Evolutionary conservation across 1,284 basidiomycete genomes (phyloP), one percentile per base, ranked within the genome.

Genomic region (Marasmius fiardii): DNA sequence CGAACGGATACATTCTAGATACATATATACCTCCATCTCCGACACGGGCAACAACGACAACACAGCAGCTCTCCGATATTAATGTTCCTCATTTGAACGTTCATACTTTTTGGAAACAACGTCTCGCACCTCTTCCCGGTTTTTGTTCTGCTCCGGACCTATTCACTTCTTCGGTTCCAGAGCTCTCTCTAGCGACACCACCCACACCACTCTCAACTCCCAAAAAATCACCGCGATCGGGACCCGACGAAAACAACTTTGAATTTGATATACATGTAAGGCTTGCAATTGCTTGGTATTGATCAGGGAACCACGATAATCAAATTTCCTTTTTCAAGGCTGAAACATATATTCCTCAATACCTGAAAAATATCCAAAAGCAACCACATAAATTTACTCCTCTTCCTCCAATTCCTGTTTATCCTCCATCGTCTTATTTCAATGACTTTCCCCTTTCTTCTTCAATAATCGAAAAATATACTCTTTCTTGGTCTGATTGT

Each of bases 291-390:
- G 34, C n/a, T 16, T 31, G 37, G 37, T 20, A 34, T 56, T 44
- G 57, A n/a, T n/a, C n/a, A n/a, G n/a, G 43, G 10, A 14, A 24
- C 31, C 39, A 23, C 28, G 43, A 44, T 37, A n/a, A 55, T 55
- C 43, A 43, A 56, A 23, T 2, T 51, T 35, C 18, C 10, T 34
- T n/a, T n/a, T 51, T 12, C 49, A 24, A 78, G 76, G 76, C 77
- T 58, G 73, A 76, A 48, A 65, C 69, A 43, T 79, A 74, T 63
- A 66, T 76, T 56, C 77, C 75, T 45, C 70, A 74, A 62, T 77
- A 74, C 65, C 67, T 79, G 56, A 71, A 70, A 69, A 71, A 75
- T 58, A 74, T 79, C 20, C 76, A 79, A 70, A 74, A 67, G 58
- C 70, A 72, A 64, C 62, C 68, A 47, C 74, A 78, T 62, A 64